Base-by-base conservation (phyloP, 75 land plant genomes). In the Sequoia sempervirens region DNA sequence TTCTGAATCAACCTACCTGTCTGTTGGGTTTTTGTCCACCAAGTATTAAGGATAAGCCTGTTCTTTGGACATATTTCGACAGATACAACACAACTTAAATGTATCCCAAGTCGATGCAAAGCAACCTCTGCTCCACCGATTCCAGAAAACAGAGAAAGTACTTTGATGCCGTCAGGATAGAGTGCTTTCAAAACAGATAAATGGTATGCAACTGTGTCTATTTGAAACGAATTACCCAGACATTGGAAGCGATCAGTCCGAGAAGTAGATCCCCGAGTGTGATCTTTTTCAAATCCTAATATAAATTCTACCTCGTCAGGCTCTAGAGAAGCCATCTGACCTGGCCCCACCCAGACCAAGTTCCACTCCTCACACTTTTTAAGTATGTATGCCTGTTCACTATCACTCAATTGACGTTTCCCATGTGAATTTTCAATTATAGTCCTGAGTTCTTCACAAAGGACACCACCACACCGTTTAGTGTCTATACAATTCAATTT, bases 11-110 rank as follows among this genome's bases (percentile, higher is more conserved):
- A 82, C 12, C 17, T 84, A n/a, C 98, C 98, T 6, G 26, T 88
- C 75, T 96, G 98, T 61, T 86, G 83, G 1, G 92, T 92, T 68
- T 91, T 87, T 36, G 86, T 88, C 98, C 98, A 96, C 98, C 98
- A 96, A 26, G 93, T 82, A 56, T 89, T 80, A 0, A 94, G 64
- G 28, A 95, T 86, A 26, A 88, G 88, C 36, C 93, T 83, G 37
- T 88, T 93, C 30, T 34, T 36, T 36, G 75, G 75, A 73, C 75
- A 73, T 73, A 85, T 74, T 82, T 89, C 91, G 0, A 89, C 91
- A 26, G 69, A 43, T 4, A 89, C 86, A 28, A 87, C 87, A 1
- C 46, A 80, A 17, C 81, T 84, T 47, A 89, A 61, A 18, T 68
- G 69, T 34, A 89, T 83, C 15, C 91, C 91, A 7, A 85, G 6